A percentile compares a stretch with the other conserved stretches of the same genome.
Evolutionary conservation across 345 rosid species (phyloP).

Genomic region (Pelargonium nanum): DNA sequence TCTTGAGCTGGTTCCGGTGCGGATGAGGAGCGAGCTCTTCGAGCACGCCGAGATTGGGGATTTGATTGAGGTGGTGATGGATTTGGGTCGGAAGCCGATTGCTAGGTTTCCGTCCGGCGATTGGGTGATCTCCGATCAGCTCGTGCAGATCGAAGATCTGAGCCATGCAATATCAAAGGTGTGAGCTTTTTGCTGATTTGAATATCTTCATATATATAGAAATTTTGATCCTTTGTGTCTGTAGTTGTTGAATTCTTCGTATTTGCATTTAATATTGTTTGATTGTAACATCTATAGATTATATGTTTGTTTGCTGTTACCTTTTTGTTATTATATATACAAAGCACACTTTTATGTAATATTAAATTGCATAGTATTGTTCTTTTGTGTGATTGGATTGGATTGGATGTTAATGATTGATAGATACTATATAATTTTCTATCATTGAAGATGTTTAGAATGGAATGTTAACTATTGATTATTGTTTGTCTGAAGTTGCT

Average conservation of each 20-base stretch:
- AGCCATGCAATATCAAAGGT: conserved; percentile 75
- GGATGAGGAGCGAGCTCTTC: conserved; percentile 47
- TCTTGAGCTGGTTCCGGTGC: conserved; percentile 60
- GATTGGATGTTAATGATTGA: not conserved
- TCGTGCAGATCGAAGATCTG: conserved; percentile 67
- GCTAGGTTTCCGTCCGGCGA: conserved; percentile 94
- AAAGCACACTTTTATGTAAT: not conserved
- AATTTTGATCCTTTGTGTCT: not conserved
- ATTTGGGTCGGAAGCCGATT: conserved; percentile 78
- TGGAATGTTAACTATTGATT: not conserved
- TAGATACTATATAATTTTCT: not conserved
- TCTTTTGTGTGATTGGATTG: too few species aligned
- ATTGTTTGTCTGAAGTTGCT: conserved; percentile 2
- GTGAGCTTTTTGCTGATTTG: conserved; percentile 1
- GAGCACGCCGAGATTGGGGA: conserved; percentile 49
- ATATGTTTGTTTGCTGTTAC: too few species aligned
- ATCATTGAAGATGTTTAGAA: not conserved
- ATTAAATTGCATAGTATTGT: too few species aligned
- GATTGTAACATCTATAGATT: not conserved
- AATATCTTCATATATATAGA: not conserved
- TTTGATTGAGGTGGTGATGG: conserved; percentile 90
- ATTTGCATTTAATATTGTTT: too few species aligned
- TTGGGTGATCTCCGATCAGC: conserved; percentile 65
- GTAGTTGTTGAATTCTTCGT: too few species aligned
- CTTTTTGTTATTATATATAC: too few species aligned